Evolutionary conservation across 1,139 yeast genomes (phyloP), one percentile per base, ranked within the genome.

Genomic region (Kodamaea alishanica): DNA sequence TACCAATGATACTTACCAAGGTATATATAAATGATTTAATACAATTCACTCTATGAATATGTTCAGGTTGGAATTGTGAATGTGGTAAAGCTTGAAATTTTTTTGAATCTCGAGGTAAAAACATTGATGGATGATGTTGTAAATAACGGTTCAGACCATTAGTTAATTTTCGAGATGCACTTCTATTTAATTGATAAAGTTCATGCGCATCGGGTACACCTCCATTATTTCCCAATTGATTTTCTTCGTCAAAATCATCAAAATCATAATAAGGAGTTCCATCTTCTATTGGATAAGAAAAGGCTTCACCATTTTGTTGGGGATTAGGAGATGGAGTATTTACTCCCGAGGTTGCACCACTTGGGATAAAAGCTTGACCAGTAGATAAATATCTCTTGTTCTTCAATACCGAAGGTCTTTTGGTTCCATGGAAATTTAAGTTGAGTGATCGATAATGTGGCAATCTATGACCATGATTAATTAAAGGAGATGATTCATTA

Each of bases 231-330:
- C 51, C 55, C n/a, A 47, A 40, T 28, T 49, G 56, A 4, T 59
- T 41, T 24, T 60, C 71, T 44, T 70, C 75, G 30, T 69, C 74
- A 47, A 55, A 67, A 40, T 68, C 74, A 37, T 67, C 74, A 38
- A 67, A 56, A 28, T 70, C 74, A 40, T 66, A 65, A 42, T 67
- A 69, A 40, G 51, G 58, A 25, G 59, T 54, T 12, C 51, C 60
- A 15, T 65, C 68, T 8, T 62, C 64, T 38, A 80, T 84, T 0
- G 87, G 87, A 10, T 83, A 81, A 33, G 81, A 79, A 44, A 77
- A 75, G 15, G 68, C 62, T 39, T 65, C 62, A 26, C 43, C 46
- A 31, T 55, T 51, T 23, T 28, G 32, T 12, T 38, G 39, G 6
- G 42, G 24, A 8, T 24, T 12, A 5, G 34, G 28, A 3, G 32